Evolutionary conservation across 2,329 filamentous ascomycete genomes (phyloP), one percentile per base, ranked within the genome.

Genomic region (Fusarium sp.): DNA sequence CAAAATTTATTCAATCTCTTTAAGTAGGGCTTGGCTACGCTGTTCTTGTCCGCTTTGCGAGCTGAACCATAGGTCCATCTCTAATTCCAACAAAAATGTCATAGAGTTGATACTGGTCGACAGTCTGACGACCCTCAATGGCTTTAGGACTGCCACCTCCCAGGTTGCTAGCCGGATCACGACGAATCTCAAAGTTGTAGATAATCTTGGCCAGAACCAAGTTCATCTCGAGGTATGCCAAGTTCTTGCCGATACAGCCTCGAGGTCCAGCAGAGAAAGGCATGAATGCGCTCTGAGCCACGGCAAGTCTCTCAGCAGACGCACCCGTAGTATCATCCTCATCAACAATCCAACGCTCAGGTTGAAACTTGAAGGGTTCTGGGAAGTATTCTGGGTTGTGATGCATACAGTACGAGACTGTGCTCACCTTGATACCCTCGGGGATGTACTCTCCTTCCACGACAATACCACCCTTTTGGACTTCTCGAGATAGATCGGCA

Each of bases 211-310:
- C 71, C 30, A 75, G n/a, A 4, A 69, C 56, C 17, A 75, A 27
- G 15, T 58, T 74, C 60, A 74, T 74, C 52, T 75, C 71, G 7
- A 74, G 47, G 35, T 75, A 75, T n/a, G 72, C 72, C 30, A 75
- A 22, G 20, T 74, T 74, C 54, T 75, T 74, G 2, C 71, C 72
- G 15, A 72, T 37, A 30, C 72, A 75, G 8, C 66, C 66, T 20
- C 69, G 69, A 10, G 72, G 69, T 1, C 72, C 72, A 43, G 33
- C 17, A 6, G 72, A 75, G 22, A 75, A 75, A 9, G 72, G 56
- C 33, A 58, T 61, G 56, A 61, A 75, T 2, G 59, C 72, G 6
- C 60, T 69, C 10, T 67, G 62, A 4, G 71, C 69, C 20, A 60
- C 38, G 10, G 66, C 59, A 14, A 74, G 57, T 14, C 50, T 60